These are phyloP conservation scores for Fusarium aywerte DNA, from an alignment of 2,329 filamentous ascomycete species.

Conservation along the genomic window DNA sequence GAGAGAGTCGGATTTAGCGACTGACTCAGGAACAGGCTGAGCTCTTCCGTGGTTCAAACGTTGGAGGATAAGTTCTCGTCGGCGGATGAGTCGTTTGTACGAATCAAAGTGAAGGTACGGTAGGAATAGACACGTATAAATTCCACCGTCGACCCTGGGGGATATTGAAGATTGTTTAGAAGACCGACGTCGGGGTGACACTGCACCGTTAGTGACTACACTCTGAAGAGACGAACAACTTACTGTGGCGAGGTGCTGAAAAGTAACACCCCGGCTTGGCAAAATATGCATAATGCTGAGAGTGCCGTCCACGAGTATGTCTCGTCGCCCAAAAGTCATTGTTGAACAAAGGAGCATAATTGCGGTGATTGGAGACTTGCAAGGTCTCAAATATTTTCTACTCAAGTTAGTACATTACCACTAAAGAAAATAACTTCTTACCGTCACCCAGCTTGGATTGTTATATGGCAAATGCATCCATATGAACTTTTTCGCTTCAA, in stretches of 20 bases:
- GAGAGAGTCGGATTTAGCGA: constrained; percentile 65
- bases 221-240: background rate
- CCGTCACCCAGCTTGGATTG: constrained; percentile 68
- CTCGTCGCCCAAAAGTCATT: constrained; percentile 61
- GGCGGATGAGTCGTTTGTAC: constrained; percentile 66
- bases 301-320: constrained; percentile 60
- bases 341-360: constrained; percentile 55
- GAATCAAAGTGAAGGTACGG: constrained; percentile 74
- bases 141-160: constrained; percentile 44
- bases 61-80: constrained; percentile 64
- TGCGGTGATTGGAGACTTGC: constrained; percentile 52
- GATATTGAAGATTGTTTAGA: constrained; percentile 47
- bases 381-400: constrained; percentile 59
- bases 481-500: constrained; percentile 60
- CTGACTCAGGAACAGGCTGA: constrained; percentile 64
- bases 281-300: constrained; percentile 62
- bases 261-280: constrained; percentile 62
- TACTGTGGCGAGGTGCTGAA: constrained; percentile 53
- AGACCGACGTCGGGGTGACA: constrained; percentile 52
- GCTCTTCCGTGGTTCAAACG: constrained; percentile 65
- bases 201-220: constrained; percentile 24
- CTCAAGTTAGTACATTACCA: background rate
- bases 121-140: constrained; percentile 63
- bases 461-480: constrained; percentile 69
- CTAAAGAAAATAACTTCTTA: constrained; percentile 35